phyloP scores from a whole-genome alignment of 1,284 basidiomycete species.

The Agaricales sp. region DNA sequence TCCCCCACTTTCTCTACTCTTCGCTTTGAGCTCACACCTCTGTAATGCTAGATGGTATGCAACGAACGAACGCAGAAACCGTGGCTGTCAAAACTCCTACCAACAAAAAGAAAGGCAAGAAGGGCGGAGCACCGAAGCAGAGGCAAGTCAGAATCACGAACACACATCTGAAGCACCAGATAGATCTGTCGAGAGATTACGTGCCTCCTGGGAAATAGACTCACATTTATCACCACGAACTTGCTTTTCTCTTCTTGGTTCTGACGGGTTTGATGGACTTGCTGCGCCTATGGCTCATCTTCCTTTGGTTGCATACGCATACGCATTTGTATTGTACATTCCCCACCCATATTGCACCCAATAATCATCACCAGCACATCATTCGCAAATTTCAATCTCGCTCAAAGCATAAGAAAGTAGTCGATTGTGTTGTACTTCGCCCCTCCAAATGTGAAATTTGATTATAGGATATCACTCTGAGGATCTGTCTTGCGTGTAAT shows the following conservation, averaged over 20 bases:
- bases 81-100: constrained; percentile 41
- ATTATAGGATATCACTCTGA: no score
- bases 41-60: constrained; percentile 44
- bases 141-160: constrained; percentile 79
- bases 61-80: constrained; percentile 53
- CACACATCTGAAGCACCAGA: constrained; percentile 72
- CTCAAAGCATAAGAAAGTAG: no score
- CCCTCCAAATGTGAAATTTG: no score
- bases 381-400: no score
- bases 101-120: constrained; percentile 76
- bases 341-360: not conserved
- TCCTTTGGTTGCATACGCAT: not conserved
- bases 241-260: not conserved
- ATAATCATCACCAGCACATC: not conserved
- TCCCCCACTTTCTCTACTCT: constrained; percentile 9
- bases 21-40: constrained; percentile 28
- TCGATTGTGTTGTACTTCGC: no score
- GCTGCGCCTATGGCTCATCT: not conserved
- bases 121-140: constrained; percentile 57
- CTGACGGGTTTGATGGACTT: not conserved
- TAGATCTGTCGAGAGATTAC: constrained; percentile 74
- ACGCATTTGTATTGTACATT: not conserved
- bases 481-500: no score
- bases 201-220: constrained; percentile 33
- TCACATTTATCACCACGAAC: not conserved